Evolutionary conservation across 2,329 filamentous ascomycete species (phyloP), one percentile per base, ranked within the genome.

Genomic region (Cladosporium sphaerospermum): DNA sequence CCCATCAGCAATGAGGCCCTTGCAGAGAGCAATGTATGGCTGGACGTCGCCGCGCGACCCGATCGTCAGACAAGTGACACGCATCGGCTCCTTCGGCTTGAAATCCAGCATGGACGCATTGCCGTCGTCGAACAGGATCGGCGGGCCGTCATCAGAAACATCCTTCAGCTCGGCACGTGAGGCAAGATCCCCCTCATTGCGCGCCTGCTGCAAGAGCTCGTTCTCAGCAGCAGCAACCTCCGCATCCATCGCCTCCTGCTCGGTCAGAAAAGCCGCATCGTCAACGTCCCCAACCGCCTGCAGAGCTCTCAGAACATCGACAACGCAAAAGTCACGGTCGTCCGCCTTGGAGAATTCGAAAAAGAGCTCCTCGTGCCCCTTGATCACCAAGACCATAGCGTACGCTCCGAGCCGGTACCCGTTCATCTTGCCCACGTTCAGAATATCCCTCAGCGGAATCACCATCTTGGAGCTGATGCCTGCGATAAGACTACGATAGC

Each of bases 1-100:
- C 0, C 93, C 93, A 61, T 99, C 91, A 0, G 85, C 87, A 40
- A 95, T 70, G 1, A 99, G 75, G 0, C 88, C 89, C 66, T 96
- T 96, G 73, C 93, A 96, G 1, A 99, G 76, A 0, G 93, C 90
- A 67, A 99, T 97, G 67, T 97, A 99, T 1, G 93, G 93, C 68
- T 99, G 93, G 3, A 99, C 92, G 67, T 99, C 93, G 19, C 93
- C 93, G 55, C 93, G 81, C 10, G 92, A 96, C 13, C 93, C 93
- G 57, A 99, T 99, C 0, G 93, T 99, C 36, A 99, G 75, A 67
- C 93, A 99, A 1, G 92, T 96, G 55, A 99, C 87, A 16, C 78
- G 84, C 67, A 99, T 75, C 2, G 91, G 77, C 61, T 88, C 78
- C 2, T 82, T 73, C 0, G 93, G 92, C 70, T 95, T 96, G 73